Evolutionary conservation across 768 basidiomycete species (phyloP).

Genomic region (Auriscalpium microsporum): DNA sequence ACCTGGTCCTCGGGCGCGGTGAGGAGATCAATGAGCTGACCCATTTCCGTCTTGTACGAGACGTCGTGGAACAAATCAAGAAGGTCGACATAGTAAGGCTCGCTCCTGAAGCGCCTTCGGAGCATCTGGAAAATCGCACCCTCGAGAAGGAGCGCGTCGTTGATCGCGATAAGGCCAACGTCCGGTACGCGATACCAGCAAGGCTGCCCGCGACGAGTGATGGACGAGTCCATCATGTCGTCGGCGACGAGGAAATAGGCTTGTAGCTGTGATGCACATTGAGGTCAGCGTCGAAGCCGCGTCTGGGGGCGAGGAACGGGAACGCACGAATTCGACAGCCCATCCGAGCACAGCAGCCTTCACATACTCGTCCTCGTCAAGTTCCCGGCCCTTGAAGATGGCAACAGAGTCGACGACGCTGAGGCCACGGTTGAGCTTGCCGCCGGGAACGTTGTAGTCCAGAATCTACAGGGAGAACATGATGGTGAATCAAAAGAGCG

Average conservation of each 20-base stretch:
- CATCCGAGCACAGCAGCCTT: conserved; percentile 86
- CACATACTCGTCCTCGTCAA: conserved; percentile 81
- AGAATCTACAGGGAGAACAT: conserved; percentile 56
- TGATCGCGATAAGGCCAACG: conserved; percentile 84
- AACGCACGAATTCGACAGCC: conserved; percentile 87
- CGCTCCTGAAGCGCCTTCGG: conserved; percentile 74
- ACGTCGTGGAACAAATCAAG: conserved; percentile 86
- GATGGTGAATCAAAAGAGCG: too few relatives aligned
- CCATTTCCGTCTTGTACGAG: conserved; percentile 89
- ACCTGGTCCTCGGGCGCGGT: conserved; percentile 89
- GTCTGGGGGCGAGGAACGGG: conserved; percentile 22
- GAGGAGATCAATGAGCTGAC: conserved; percentile 92
- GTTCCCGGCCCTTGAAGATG: conserved; percentile 64
- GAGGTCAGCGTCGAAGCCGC: background rate
- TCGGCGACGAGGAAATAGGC: conserved; percentile 95
- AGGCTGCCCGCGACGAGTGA: conserved; percentile 89
- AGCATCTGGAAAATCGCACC: conserved; percentile 86
- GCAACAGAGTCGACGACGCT: conserved; percentile 90
- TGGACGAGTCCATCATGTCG: conserved; percentile 94
- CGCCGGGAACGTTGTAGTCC: conserved; percentile 89
- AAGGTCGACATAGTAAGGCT: conserved; percentile 80
- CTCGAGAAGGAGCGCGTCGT: conserved; percentile 95
- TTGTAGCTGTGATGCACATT: conserved; percentile 57
- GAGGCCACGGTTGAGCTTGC: conserved; percentile 92
- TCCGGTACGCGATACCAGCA: conserved; percentile 80